These are phyloP conservation scores for Daldinia concentrica DNA, from an alignment of 495 filamentous ascomycete genomes.

Conservation along the genomic window DNA sequence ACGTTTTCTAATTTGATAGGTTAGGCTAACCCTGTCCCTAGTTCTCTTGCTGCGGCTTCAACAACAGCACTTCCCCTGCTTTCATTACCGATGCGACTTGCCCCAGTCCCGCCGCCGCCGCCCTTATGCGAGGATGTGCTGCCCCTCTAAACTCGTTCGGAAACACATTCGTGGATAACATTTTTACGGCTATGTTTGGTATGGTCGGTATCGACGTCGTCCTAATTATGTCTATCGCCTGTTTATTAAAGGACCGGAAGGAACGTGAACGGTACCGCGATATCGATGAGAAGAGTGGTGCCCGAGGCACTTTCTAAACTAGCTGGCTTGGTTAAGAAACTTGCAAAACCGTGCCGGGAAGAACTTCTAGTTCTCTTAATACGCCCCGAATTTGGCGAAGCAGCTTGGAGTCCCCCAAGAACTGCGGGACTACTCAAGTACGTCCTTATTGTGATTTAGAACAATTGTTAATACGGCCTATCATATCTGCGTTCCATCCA, in stretches of 20 bases:
- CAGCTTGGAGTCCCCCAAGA: not conserved
- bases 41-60: constrained; percentile 81
- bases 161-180: constrained; percentile 72
- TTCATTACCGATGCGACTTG: constrained; percentile 71
- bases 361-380: not conserved
- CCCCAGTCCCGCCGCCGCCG: constrained; percentile 68
- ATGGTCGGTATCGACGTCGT: constrained; percentile 74
- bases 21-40: constrained; percentile 47
- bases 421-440: constrained; percentile 11
- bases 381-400: not conserved
- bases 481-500: constrained; percentile 8
- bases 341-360: constrained; percentile 16
- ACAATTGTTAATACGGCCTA: constrained; percentile 25
- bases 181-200: constrained; percentile 80
- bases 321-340: constrained; percentile 9
- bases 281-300: constrained; percentile 76
- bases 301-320: constrained; percentile 50
- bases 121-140: constrained; percentile 71
- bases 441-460: constrained; percentile 16
- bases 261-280: constrained; percentile 74
- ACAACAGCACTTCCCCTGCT: constrained; percentile 69
- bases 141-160: constrained; percentile 68
- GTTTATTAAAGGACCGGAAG: constrained; percentile 75
- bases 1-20: not conserved
- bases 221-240: constrained; percentile 70